A percentile compares a stretch with the other conserved stretches of the same genome.
These are phyloP conservation scores for Botrytis fabae DNA, from an alignment of 2,329 filamentous ascomycete genomes.

Conservation along the genomic window DNA sequence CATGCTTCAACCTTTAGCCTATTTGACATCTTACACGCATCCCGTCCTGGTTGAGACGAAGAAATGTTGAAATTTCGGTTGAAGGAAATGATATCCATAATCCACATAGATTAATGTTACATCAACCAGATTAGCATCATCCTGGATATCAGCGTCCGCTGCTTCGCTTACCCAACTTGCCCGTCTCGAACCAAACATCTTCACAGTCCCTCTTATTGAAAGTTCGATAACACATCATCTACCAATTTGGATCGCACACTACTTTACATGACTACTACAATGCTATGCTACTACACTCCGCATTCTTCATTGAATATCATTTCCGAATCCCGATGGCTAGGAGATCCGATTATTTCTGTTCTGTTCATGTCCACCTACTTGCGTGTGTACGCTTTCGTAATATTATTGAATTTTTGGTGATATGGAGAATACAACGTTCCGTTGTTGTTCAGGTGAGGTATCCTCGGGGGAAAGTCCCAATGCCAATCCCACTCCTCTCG, in stretches of 20 bases:
- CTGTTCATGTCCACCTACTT: too few species aligned
- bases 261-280: not conserved
- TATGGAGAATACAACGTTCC: conserved; percentile 9
- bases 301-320: conserved; percentile 4
- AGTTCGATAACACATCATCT: conserved; percentile 14
- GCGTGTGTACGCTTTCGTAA: not conserved
- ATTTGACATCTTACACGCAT: not conserved
- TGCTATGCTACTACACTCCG: not conserved
- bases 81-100: conserved; percentile 1
- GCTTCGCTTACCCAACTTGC: not conserved
- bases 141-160: not conserved
- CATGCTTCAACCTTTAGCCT: conserved; percentile 7
- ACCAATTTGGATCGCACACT: not conserved
- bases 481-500: conserved; percentile 7
- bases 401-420: not conserved
- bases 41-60: not conserved
- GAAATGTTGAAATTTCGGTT: conserved; percentile 3
- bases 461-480: conserved; percentile 9
- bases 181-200: conserved; percentile 5
- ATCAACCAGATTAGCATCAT: not conserved
- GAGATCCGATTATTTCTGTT: not conserved
- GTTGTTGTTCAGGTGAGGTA: conserved; percentile 5
- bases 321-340: conserved; percentile 3
- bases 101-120: conserved; percentile 3
- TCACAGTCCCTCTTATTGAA: not conserved